phyloP scores from a whole-genome alignment of 225 moss, liverwort and hornwort species.

The Marchantia paleacea region DNA sequence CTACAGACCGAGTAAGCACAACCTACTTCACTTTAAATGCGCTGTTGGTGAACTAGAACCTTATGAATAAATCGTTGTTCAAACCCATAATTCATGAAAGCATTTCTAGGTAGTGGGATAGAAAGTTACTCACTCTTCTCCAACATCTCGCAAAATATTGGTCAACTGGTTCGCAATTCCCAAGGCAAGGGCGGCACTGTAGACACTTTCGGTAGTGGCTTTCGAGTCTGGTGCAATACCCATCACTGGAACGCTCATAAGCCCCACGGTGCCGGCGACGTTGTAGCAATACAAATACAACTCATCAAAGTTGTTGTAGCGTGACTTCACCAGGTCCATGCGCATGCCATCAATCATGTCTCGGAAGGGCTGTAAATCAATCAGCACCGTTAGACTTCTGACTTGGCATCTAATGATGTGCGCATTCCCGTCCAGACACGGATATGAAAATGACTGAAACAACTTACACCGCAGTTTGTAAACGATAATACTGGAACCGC shows the following conservation, averaged over 20 bases:
- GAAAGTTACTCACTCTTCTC: constrained; percentile 72
- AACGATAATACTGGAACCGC: neutral
- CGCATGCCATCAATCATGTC: constrained; percentile 99
- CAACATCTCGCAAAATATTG: constrained; percentile 91
- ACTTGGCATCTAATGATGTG: no score
- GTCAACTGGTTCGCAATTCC: constrained; percentile 97
- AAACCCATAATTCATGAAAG: no score
- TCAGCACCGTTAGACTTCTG: neutral
- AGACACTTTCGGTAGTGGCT: constrained; percentile 80
- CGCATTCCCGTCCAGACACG: no score
- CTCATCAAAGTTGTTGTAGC: constrained; percentile 84
- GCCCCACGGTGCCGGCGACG: constrained; percentile 91
- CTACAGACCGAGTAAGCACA: no score
- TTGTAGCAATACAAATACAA: constrained; percentile 93
- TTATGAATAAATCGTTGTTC: no score
- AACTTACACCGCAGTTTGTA: neutral
- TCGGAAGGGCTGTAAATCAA: constrained; percentile 66
- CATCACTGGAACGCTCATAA: constrained; percentile 98
- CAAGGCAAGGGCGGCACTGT: constrained; percentile 72
- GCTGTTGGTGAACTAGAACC: no score
- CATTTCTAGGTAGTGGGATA: no score
- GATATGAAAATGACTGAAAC: neutral
- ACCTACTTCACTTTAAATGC: no score
- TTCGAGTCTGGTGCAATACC: constrained; percentile 71
- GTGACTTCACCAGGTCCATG: constrained; percentile 87